A percentile compares a stretch with the other conserved stretches of the same genome.
These are phyloP conservation scores for Platismatia glauca DNA, from an alignment of 495 filamentous ascomycete genomes.

Conservation along the genomic window DNA sequence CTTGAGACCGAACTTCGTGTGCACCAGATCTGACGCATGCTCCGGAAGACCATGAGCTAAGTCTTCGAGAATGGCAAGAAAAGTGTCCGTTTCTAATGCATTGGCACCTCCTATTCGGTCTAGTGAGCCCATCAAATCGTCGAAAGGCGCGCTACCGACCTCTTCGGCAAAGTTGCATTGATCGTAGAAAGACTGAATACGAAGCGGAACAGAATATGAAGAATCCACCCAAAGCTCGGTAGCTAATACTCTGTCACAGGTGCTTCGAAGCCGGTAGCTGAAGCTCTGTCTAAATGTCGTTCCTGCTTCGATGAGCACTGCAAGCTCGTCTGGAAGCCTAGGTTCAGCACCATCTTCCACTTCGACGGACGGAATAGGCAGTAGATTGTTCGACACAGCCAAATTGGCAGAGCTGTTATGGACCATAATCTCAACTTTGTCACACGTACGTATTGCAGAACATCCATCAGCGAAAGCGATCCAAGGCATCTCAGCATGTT, in stretches of 20 bases:
- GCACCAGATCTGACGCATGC: constrained; percentile 39
- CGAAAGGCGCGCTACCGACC: constrained; percentile 62
- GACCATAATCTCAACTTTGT: constrained; percentile 58
- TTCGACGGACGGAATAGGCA: constrained; percentile 23
- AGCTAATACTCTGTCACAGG: constrained; percentile 50
- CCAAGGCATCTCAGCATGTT: constrained; percentile 65
- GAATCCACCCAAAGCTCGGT: constrained; percentile 63
- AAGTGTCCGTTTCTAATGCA: constrained; percentile 43
- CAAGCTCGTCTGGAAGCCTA: constrained; percentile 26
- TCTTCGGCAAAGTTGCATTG: constrained; percentile 62
- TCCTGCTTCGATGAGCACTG: constrained; percentile 49
- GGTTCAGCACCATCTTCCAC: constrained; percentile 14
- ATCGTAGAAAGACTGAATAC: constrained; percentile 63
- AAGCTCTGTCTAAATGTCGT: constrained; percentile 49
- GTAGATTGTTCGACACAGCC: constrained; percentile 1
- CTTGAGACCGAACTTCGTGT: constrained; percentile 63
- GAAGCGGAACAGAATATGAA: constrained; percentile 53
- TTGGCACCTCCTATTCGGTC: constrained; percentile 49
- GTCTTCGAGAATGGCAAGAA: constrained; percentile 41
- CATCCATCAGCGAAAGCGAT: constrained; percentile 70
- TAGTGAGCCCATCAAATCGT: constrained; percentile 31
- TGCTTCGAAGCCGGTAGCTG: constrained; percentile 51
- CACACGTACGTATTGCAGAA: constrained; percentile 69
- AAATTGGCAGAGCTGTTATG: constrained; percentile 28
- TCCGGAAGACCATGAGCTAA: constrained; percentile 33